Conservation (phyloP, 1,284 basidiomycete species). For the Bondarzewia mesenterica region DNA sequence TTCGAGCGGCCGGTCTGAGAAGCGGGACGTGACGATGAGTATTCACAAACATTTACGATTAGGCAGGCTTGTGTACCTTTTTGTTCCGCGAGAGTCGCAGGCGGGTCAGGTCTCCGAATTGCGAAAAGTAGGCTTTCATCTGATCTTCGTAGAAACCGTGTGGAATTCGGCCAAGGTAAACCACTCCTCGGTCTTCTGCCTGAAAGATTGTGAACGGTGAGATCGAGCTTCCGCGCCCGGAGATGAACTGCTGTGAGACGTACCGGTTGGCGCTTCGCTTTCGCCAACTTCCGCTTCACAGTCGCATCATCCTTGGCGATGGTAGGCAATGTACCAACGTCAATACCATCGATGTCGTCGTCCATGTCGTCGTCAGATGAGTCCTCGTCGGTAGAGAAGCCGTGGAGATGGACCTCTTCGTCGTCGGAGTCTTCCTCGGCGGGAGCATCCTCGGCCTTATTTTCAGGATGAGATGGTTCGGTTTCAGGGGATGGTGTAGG, state of each 20-base stretch:
- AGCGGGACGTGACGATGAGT: background rate
- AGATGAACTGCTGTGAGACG: background rate
- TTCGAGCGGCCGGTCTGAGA: constrained; percentile 87
- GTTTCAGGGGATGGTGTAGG: constrained; percentile 6
- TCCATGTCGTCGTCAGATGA: constrained; percentile 69
- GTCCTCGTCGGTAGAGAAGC: constrained; percentile 75
- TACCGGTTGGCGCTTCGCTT: constrained; percentile 74
- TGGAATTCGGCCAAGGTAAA: constrained; percentile 88
- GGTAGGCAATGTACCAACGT: constrained; percentile 69
- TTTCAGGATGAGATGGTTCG: constrained; percentile 12
- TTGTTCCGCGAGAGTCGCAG: constrained; percentile 90
- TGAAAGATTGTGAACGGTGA: constrained; percentile 20
- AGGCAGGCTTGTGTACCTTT: constrained; percentile 45
- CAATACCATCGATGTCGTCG: constrained; percentile 45
- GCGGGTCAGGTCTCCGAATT: constrained; percentile 90
- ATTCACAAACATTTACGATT: background rate
- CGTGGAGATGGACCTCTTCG: constrained; percentile 46
- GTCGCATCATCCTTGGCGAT: constrained; percentile 79
- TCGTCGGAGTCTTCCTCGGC: constrained; percentile 20
- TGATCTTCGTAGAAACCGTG: constrained; percentile 97
- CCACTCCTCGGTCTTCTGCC: constrained; percentile 74
- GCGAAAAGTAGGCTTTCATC: constrained; percentile 87
- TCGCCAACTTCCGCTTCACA: constrained; percentile 76
- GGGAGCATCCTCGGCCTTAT: constrained; percentile 11
- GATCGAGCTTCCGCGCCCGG: too few relatives aligned